A percentile compares a stretch with the other conserved stretches of the same genome.
Conservation (phyloP, 345 rosid species). For the Carallia brachiata region DNA sequence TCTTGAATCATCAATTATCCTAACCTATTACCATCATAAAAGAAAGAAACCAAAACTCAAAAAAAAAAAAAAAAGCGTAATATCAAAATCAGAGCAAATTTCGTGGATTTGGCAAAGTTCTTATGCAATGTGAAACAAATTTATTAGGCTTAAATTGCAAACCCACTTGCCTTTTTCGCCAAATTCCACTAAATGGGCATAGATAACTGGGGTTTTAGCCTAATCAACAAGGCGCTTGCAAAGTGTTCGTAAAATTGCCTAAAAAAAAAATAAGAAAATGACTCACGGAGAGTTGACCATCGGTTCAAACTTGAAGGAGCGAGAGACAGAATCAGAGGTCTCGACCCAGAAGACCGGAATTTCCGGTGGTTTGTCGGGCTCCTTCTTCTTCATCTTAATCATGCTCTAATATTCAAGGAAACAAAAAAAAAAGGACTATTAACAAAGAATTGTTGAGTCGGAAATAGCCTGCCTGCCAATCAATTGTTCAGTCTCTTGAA, state of each 20-base stretch:
- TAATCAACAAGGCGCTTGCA: constrained; percentile 5
- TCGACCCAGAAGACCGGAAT: constrained; percentile 67
- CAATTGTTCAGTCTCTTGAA: not conserved
- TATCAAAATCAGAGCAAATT: not conserved
- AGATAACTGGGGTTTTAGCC: not conserved
- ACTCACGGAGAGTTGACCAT: constrained; percentile 68
- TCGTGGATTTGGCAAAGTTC: not conserved
- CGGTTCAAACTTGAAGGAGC: constrained; percentile 63
- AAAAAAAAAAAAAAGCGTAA: no score
- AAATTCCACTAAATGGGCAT: not conserved
- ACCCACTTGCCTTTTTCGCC: not conserved
- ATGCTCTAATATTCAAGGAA: constrained; percentile 7
- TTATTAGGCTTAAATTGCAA: not conserved
- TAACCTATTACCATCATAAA: constrained; percentile 42
- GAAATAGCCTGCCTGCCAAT: not conserved
- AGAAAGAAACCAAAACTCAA: not conserved
- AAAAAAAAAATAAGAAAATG: not conserved
- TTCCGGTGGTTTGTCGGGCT: constrained; percentile 24
- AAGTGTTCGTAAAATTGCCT: constrained; percentile 20
- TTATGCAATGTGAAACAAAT: not conserved
- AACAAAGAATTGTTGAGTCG: not conserved
- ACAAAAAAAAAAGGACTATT: not conserved
- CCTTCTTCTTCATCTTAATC: constrained; percentile 20
- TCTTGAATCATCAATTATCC: constrained; percentile 68
- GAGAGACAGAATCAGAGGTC: constrained; percentile 66